Base-by-base conservation (phyloP, 352 stramenopile genomes). In the Nothophytophthora sp. region DNA sequence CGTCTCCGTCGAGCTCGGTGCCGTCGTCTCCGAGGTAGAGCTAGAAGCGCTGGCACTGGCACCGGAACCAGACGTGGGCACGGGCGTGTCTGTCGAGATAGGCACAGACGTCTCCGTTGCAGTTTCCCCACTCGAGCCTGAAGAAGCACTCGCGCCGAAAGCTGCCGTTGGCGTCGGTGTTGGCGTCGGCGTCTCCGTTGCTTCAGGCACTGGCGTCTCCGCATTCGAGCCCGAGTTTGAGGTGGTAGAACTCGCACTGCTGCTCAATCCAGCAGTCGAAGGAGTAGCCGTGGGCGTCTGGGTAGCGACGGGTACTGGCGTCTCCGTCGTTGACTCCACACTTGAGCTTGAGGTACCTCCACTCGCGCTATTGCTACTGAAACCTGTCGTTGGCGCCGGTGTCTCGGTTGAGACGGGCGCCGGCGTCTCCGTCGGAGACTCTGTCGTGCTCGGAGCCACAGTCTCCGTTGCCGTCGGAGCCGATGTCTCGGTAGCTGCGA, bases 371-470 rank as follows among this genome's bases (percentile, higher is more conserved):
- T n/a, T n/a, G n/a, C n/a, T n/a, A n/a, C n/a, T n/a, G n/a, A n/a
- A n/a, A n/a, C n/a, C n/a, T n/a, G n/a, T n/a, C n/a, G n/a, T n/a
- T n/a, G n/a, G n/a, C n/a, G n/a, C n/a, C n/a, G n/a, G n/a, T n/a
- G n/a, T n/a, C n/a, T n/a, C n/a, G n/a, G n/a, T n/a, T n/a, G n/a
- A n/a, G n/a, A 20, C 25, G 3, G 50, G 43, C 30, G 32, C 22
- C 22, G 29, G 22, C 16, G 30, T 28, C 7, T 44, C 20, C 22
- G 55, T 53, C 15, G 54, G 45, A 3, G 40, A 32, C 11, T 56
- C 19, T 2, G 54, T 63, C 28, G 34, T 25, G 6, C 5, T 9
- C 16, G 38, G 19, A n/a, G 38, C 20, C 9, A 13, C 12, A 30
- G 38, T 20, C 20, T n/a, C 24, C 38, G 38, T 45, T 9, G 38